Evolutionary conservation across 2,329 filamentous ascomycete genomes (phyloP).

Genomic region (Graphiopsis chlorocephala): DNA sequence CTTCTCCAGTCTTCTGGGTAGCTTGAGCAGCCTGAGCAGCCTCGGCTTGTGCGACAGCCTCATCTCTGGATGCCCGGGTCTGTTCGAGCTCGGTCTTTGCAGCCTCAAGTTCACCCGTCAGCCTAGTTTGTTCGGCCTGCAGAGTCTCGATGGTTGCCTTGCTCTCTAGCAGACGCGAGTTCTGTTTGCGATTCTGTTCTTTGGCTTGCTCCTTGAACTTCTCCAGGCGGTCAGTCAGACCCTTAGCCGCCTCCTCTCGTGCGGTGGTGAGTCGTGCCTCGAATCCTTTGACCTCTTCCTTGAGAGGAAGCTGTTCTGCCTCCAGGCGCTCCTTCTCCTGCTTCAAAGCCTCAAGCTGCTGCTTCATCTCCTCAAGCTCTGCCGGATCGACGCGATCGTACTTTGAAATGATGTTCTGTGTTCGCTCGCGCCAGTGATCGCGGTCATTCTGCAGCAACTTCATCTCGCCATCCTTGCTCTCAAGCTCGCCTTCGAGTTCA

Average conservation of each 20-base stretch:
- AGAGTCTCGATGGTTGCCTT: conserved; percentile 47
- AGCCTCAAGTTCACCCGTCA: conserved; percentile 60
- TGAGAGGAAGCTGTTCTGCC: conserved; percentile 49
- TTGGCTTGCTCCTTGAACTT: conserved; percentile 44
- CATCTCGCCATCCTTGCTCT: conserved; percentile 82
- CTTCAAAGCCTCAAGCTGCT: conserved; percentile 59
- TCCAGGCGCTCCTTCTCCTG: conserved; percentile 55
- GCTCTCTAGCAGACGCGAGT: conserved; percentile 57
- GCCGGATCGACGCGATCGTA: conserved; percentile 94
- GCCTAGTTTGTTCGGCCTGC: conserved; percentile 60
- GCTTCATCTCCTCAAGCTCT: conserved; percentile 85
- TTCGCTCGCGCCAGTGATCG: conserved; percentile 92
- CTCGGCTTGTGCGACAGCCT: conserved; percentile 49
- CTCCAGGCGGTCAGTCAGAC: conserved; percentile 20
- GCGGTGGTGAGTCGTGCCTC: conserved; percentile 42
- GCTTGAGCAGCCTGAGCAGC: not conserved
- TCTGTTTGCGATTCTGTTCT: conserved; percentile 61
- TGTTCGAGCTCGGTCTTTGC: conserved; percentile 40
- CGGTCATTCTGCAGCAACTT: conserved; percentile 86
- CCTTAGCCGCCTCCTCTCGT: conserved; percentile 29
- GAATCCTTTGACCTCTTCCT: conserved; percentile 49
- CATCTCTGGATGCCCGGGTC: conserved; percentile 63
- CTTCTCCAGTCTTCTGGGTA: not conserved
- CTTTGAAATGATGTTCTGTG: conserved; percentile 91
- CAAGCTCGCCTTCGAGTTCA: conserved; percentile 77